phyloP scores from a whole-genome alignment of 768 basidiomycete species.

The Auricularia auricula-judae region DNA sequence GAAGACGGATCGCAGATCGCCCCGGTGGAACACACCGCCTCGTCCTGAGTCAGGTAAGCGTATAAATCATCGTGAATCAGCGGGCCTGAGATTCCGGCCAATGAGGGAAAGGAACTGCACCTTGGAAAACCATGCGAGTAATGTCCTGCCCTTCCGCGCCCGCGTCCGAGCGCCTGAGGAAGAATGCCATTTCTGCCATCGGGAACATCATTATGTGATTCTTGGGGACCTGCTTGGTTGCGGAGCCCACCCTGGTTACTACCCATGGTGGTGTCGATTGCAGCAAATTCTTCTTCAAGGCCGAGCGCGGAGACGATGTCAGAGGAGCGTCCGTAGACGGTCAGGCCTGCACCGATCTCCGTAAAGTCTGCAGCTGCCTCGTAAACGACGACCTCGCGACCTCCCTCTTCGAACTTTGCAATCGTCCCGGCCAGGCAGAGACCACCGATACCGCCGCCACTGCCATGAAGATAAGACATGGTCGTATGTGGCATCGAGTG shows the following conservation, averaged over 20 bases:
- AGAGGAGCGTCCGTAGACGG: constrained; percentile 37
- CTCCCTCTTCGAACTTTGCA: constrained; percentile 7
- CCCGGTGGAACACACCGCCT: constrained; percentile 9
- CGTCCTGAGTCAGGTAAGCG: background rate
- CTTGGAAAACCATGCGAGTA: no score
- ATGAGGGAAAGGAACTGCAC: no score
- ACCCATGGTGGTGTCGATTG: background rate
- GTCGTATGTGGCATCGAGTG: background rate
- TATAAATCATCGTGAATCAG: background rate
- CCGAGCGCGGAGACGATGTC: constrained; percentile 28
- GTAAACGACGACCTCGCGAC: constrained; percentile 18
- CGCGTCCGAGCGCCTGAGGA: background rate
- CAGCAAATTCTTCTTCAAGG: constrained; percentile 22
- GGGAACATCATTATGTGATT: no score
- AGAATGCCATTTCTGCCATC: no score
- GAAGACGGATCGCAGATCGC: constrained; percentile 8
- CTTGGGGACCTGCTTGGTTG: no score
- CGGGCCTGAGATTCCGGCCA: no score
- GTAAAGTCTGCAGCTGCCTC: constrained; percentile 29
- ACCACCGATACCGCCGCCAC: constrained; percentile 33
- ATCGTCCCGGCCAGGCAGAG: constrained; percentile 27
- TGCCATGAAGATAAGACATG: constrained; percentile 5
- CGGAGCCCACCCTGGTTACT: background rate
- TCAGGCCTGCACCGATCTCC: constrained; percentile 35
- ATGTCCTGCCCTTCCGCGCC: background rate